Conservation (phyloP, 176 grass and related monocot species). For the Eremochloa ophiuroides region DNA sequence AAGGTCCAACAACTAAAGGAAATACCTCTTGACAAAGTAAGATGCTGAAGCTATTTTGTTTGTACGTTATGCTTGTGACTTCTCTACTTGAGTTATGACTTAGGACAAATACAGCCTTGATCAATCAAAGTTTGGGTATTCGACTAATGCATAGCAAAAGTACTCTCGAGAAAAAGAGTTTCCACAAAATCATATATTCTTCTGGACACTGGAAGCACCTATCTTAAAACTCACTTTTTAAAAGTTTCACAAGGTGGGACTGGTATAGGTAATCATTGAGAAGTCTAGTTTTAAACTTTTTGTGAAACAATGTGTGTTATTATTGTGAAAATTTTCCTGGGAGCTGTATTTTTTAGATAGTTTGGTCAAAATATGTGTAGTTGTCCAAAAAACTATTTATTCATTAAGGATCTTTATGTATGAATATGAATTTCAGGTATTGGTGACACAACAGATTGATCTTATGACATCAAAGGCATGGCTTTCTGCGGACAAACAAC, state of each 20-base stretch:
- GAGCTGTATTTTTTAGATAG: neutral
- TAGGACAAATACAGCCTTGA: neutral
- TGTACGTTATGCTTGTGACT: slow-evolving; percentile 6
- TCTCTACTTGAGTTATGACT: neutral
- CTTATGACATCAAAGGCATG: slow-evolving; percentile 86
- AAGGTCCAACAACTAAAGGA: slow-evolving; percentile 74
- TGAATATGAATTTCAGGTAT: slow-evolving; percentile 41
- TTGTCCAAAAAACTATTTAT: neutral
- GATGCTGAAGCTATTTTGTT: slow-evolving; percentile 3
- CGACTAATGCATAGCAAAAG: neutral
- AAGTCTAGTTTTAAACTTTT: neutral
- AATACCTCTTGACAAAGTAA: slow-evolving; percentile 85
- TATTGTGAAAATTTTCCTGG: neutral
- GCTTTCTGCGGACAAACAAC: slow-evolving; percentile 70
- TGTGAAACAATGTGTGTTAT: neutral
- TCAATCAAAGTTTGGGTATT: neutral
- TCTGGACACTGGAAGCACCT: neutral
- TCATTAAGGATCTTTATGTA: neutral
- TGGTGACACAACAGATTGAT: slow-evolving; percentile 67
- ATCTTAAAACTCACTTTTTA: neutral
- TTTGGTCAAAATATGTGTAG: neutral
- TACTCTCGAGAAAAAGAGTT: neutral
- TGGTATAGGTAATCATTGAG: neutral
- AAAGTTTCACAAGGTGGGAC: neutral
- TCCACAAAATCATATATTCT: neutral